Evolutionary conservation across 164 flowering plant species (phyloP).

Genomic region (Vitis labrusca): DNA sequence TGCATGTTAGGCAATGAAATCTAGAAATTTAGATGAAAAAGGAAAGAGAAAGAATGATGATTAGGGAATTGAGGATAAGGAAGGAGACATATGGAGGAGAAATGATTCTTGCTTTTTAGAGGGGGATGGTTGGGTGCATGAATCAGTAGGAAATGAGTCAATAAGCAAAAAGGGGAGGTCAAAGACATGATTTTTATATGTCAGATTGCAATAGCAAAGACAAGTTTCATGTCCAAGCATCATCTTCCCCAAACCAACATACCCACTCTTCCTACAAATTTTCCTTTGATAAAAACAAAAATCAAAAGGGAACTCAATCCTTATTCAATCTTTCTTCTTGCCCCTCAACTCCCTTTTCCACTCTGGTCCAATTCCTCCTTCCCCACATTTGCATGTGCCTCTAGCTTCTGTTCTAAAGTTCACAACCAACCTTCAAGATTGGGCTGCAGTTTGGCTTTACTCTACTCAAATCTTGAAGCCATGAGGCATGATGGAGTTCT

Average conservation of each 20-base stretch:
- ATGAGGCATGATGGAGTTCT: no score
- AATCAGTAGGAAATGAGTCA: not conserved
- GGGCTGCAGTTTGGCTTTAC: no score
- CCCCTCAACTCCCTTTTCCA: no score
- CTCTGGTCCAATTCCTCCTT: no score
- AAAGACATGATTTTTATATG: constrained; percentile 10
- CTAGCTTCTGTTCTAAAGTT: no score
- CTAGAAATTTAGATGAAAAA: not conserved
- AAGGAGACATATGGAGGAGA: not conserved
- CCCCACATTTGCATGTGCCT: no score
- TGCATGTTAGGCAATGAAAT: no score
- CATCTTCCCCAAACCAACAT: constrained; percentile 2
- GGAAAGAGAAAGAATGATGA: not conserved
- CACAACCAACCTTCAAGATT: no score
- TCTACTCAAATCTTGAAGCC: no score
- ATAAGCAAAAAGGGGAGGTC: constrained; percentile 1
- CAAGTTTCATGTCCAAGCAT: not conserved
- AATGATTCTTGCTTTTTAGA: not conserved
- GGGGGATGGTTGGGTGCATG: constrained; percentile 11
- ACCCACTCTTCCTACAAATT: not conserved
- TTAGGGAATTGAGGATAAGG: constrained; percentile 5
- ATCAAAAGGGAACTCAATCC: no score
- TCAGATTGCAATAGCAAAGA: constrained; percentile 5
- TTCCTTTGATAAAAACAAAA: no score
- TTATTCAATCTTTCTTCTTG: no score